Base-by-base conservation (phyloP, 106 monocot genomes). In the Acanthochlamys bracteata region DNA sequence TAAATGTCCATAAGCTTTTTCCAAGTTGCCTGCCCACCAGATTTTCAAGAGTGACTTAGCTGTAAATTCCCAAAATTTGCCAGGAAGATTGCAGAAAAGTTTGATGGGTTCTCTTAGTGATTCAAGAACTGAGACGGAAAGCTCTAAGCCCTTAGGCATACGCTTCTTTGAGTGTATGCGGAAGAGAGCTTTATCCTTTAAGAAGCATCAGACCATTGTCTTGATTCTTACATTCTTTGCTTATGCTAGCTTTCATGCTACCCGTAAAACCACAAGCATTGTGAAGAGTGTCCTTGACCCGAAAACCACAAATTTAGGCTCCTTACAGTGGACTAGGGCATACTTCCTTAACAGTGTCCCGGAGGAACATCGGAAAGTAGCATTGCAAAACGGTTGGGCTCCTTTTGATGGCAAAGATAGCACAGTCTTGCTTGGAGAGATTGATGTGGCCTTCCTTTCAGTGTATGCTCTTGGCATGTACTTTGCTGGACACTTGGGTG, bases 391-490 rank as follows among this genome's bases (percentile, higher is more conserved):
- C 27, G 93, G 93, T 26, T 94, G 93, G 93, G 89, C 89, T 42
- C 93, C 93, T 39, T 94, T 94, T 52, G 59, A 89, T 61, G 52
- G 77, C 7, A 43, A 64, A 0, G 70, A 76, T 56, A 89, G 93
- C 22, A 89, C 86, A 0, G 74, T 78, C 12, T 67, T 94, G 89
- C 75, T 94, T 14, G 93, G 93, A 2, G 47, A 84, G 62, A 94
- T 94, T 41, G 93, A 94, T 59, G 75, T 94, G 41, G 93, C 93
- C 0, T 94, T 94, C 59, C 86, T 94, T 15, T 63, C 86, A 0
- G 72, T 80, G 16, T 94, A 94, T 69, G 68, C 93, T n/a, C 11
- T 94, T 2, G 93, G 93, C 4, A 94, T 89, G 93, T 94, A 86
- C 68, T 94, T 89, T 56, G 76, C 86, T 1, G 93, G 93, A 26